A percentile compares a stretch with the other conserved stretches of the same genome.
Conservation (phyloP, 2,329 filamentous ascomycete genomes). For the Epichloe elymi region DNA sequence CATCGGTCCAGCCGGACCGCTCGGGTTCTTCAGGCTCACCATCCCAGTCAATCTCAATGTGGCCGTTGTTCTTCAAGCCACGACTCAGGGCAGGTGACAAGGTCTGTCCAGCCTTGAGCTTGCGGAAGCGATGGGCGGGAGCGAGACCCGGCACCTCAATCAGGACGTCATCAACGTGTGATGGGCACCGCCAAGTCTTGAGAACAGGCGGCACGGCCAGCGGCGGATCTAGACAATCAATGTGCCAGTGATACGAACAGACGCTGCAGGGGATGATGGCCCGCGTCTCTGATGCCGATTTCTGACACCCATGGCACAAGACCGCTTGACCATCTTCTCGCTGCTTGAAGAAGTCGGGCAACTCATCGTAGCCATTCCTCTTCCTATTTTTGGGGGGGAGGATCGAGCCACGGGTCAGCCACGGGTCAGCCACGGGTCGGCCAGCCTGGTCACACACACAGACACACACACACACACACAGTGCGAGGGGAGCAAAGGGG, state of each 20-base stretch:
- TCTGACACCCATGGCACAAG: slow-evolving; percentile 64
- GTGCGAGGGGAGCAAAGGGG: background rate
- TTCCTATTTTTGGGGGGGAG: slow-evolving; percentile 22
- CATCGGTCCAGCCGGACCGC: slow-evolving; percentile 42
- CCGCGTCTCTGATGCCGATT: slow-evolving; percentile 43
- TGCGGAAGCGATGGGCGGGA: slow-evolving; percentile 48
- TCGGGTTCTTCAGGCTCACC: slow-evolving; percentile 45
- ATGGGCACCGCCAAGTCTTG: slow-evolving; percentile 77
- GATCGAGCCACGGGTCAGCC: too few species aligned
- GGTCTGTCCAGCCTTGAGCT: slow-evolving; percentile 39
- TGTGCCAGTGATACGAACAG: slow-evolving; percentile 75
- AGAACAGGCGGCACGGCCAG: slow-evolving; percentile 64
- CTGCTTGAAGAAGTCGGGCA: slow-evolving; percentile 53
- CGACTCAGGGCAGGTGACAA: slow-evolving; percentile 44
- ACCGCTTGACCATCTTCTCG: slow-evolving; percentile 66
- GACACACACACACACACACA: background rate
- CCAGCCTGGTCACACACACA: background rate
- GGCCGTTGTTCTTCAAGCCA: slow-evolving; percentile 57
- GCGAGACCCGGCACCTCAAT: slow-evolving; percentile 42
- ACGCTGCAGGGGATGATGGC: slow-evolving; percentile 78
- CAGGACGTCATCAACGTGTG: slow-evolving; percentile 69
- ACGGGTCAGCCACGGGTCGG: background rate
- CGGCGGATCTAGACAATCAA: slow-evolving; percentile 83
- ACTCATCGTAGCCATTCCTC: slow-evolving; percentile 44
- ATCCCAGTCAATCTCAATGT: slow-evolving; percentile 53